These are phyloP conservation scores for Kockovaella imperatae DNA, from an alignment of 768 basidiomycete species.

Conservation along the genomic window DNA sequence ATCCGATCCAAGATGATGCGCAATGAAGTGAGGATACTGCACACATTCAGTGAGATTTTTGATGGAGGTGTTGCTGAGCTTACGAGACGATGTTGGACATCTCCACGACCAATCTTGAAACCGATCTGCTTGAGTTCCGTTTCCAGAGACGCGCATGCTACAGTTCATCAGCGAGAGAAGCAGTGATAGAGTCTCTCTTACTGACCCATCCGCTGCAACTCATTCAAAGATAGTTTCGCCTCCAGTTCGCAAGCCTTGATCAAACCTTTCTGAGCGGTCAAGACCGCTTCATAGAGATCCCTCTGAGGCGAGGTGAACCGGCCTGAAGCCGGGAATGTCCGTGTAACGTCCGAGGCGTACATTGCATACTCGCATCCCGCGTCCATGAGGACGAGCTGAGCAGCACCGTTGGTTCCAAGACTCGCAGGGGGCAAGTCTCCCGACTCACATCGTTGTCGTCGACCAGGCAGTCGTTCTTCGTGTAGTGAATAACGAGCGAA, in stretches of 20 bases:
- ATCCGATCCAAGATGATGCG: slow-evolving; percentile 90
- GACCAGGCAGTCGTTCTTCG: slow-evolving; percentile 74
- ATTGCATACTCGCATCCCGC: slow-evolving; percentile 88
- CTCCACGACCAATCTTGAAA: slow-evolving; percentile 55
- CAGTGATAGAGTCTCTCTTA: background rate
- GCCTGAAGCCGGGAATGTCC: slow-evolving; percentile 78
- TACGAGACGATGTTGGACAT: slow-evolving; percentile 58
- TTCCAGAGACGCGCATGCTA: slow-evolving; percentile 57
- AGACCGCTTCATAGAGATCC: slow-evolving; percentile 62
- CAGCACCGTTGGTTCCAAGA: background rate
- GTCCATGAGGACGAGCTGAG: slow-evolving; percentile 62
- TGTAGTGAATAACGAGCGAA: slow-evolving; percentile 88
- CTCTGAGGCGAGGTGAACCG: slow-evolving; percentile 68
- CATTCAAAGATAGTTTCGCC: slow-evolving; percentile 57
- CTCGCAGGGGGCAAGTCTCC: background rate
- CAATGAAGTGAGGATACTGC: slow-evolving; percentile 80
- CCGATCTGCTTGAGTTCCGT: slow-evolving; percentile 71
- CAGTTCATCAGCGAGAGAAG: background rate
- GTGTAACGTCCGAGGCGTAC: slow-evolving; percentile 85
- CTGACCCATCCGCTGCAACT: slow-evolving; percentile 62
- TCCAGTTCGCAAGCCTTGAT: slow-evolving; percentile 46
- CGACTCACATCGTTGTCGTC: slow-evolving; percentile 56
- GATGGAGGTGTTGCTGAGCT: slow-evolving; percentile 2
- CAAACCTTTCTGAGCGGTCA: slow-evolving; percentile 46
- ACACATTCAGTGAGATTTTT: background rate